Evolutionary conservation across 257 asterid species (phyloP), one percentile per base, ranked within the genome.

Genomic region (Solanum paucissectum): DNA sequence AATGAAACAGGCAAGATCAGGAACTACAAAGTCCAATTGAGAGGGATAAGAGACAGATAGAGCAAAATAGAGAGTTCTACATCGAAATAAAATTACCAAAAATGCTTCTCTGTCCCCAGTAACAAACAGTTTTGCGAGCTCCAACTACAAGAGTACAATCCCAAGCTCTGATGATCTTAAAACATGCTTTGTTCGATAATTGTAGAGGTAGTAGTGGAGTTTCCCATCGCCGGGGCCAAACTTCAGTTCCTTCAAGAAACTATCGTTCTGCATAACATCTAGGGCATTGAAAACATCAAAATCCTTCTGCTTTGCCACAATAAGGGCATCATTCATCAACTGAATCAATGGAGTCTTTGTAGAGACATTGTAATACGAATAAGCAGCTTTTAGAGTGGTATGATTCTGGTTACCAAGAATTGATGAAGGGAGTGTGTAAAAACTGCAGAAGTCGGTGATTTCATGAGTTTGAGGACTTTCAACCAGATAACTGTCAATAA

Each of bases 211-310:
- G 89, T 95, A 96, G 90, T 94, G 95, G 60, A 96, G 97, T 83
- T 96, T 93, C 86, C 98, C 98, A 86, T 94, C 98, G 14, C 99
- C 99, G 0, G 94, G 97, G 20, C 98, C 98, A 90, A 96, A 95
- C 87, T 96, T 96, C 79, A 96, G 96, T 92, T 95, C 98, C 94
- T 96, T 95, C 93, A 96, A 88, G 93, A 95, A 94, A 64, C 90
- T 69, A 58, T 92, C 97, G 7, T 96, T 96, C 36, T 94, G 92
- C 99, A 96, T 96, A 42, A 94, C 97, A 91, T 96, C 98, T 89
- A 96, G 86, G n/a, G 99, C 97, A 46, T 95, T 95, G 88, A 95
- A 96, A 58, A 96, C 99, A 83, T 95, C 99, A 33, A 90, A 95
- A 6, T 93, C 94, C 88, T 93, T 92, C 94, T 90, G 94, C 92